phyloP scores from a whole-genome alignment of 2,329 filamentous ascomycete genomes.

The Aspergillus texensis region DNA sequence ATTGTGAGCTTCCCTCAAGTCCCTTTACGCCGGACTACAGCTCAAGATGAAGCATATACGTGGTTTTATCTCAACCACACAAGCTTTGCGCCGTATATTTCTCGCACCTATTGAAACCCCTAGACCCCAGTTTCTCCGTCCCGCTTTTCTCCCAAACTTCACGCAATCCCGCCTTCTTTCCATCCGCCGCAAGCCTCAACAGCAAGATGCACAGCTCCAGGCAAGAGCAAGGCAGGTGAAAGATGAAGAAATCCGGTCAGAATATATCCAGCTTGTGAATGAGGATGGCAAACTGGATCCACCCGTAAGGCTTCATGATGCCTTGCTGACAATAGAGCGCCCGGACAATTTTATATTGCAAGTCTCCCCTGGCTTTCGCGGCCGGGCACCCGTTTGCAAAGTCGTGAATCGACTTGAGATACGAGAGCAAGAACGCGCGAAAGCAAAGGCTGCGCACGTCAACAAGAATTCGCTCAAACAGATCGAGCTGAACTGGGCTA shows the following conservation, averaged over 20 bases:
- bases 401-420: constrained; percentile 63
- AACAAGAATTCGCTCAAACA: constrained; percentile 61
- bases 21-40: neutral
- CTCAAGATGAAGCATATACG: constrained; percentile 38
- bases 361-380: constrained; percentile 40
- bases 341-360: constrained; percentile 55
- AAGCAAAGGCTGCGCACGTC: constrained; percentile 42
- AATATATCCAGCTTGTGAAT: constrained; percentile 38
- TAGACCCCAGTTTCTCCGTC: constrained; percentile 17
- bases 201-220: constrained; percentile 7
- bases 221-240: constrained; percentile 21
- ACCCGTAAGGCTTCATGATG: constrained; percentile 30
- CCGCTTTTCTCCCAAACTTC: constrained; percentile 10
- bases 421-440: constrained; percentile 47
- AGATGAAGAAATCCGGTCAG: constrained; percentile 39
- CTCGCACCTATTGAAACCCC: constrained; percentile 23
- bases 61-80: constrained; percentile 35
- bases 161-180: constrained; percentile 23
- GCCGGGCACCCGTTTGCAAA: constrained; percentile 66
- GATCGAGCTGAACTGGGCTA: constrained; percentile 90
- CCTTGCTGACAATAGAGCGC: constrained; percentile 52
- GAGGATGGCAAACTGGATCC: constrained; percentile 34
- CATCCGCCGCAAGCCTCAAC: constrained; percentile 5
- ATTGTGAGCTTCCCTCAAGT: neutral
- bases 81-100: constrained; percentile 36